Conservation (phyloP, 202 grass and related monocot species). For the Digitaria exilis region DNA sequence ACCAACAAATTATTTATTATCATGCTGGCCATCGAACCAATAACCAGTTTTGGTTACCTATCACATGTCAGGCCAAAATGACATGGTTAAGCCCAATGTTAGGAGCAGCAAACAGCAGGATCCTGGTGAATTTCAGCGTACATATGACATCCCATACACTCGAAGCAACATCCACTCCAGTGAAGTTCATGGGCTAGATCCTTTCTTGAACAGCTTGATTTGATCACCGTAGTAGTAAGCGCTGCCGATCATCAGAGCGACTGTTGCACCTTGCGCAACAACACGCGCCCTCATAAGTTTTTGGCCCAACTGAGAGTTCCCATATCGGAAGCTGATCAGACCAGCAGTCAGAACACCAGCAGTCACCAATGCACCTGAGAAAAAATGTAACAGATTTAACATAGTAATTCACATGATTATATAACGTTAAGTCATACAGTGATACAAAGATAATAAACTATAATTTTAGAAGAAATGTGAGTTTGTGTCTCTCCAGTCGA, state of each 20-base stretch:
- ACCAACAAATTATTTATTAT: conserved; percentile 39
- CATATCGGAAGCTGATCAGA: conserved; percentile 88
- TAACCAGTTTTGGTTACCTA: conserved; percentile 17
- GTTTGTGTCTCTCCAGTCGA: not conserved
- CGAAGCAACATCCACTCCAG: not conserved
- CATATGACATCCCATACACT: not conserved
- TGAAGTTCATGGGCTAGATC: conserved; percentile 49
- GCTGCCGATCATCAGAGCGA: conserved; percentile 90
- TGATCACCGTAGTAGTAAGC: conserved; percentile 91
- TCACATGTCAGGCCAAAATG: conserved; percentile 28
- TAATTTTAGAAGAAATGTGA: not conserved
- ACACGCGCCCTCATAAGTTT: conserved; percentile 97
- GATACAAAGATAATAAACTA: conserved; percentile 5
- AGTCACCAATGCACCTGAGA: conserved; percentile 83
- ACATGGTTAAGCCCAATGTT: conserved; percentile 18
- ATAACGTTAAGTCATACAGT: not conserved
- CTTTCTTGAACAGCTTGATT: conserved; percentile 73
- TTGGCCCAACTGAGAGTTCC: conserved; percentile 88
- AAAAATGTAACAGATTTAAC: not conserved
- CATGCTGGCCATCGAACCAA: not conserved
- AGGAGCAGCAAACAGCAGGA: not conserved
- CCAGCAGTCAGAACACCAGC: conserved; percentile 88
- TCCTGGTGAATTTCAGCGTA: not conserved
- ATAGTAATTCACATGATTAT: not conserved
- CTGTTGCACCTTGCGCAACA: conserved; percentile 82